Conservation (phyloP, 305 asterid species). For the Solanum hybrid region DNA sequence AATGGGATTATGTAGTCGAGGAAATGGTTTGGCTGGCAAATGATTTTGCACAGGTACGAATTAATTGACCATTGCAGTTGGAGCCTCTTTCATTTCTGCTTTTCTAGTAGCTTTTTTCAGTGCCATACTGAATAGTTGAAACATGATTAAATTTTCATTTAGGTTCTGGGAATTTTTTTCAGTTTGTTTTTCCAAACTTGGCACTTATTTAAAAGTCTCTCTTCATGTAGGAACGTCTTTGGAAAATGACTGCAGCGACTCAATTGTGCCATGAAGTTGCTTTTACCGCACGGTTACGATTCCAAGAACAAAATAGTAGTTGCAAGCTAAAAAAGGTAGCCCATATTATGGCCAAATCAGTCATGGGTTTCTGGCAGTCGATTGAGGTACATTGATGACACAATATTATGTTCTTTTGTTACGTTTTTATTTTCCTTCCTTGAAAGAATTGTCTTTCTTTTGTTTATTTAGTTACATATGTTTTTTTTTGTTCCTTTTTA, state of each 20-base stretch:
- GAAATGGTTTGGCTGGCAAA: constrained; percentile 99
- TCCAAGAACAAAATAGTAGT: constrained; percentile 27
- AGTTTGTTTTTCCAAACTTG: background rate
- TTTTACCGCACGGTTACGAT: constrained; percentile 33
- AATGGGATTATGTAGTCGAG: constrained; percentile 87
- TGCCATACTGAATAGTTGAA: background rate
- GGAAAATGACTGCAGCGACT: constrained; percentile 80
- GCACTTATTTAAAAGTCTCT: constrained; percentile 1
- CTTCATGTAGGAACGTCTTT: constrained; percentile 75
- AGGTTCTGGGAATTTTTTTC: background rate
- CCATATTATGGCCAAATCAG: constrained; percentile 56
- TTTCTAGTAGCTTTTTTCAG: background rate
- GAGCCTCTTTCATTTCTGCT: background rate
- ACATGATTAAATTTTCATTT: background rate
- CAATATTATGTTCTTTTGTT: background rate
- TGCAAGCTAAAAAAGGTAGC: constrained; percentile 56
- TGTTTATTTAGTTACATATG: background rate
- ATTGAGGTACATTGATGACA: constrained; percentile 39
- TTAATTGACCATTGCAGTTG: background rate
- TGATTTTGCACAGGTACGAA: constrained; percentile 93
- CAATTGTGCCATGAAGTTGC: constrained; percentile 56
- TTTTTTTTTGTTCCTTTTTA: background rate
- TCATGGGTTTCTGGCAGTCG: constrained; percentile 76
- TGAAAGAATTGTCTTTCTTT: background rate
- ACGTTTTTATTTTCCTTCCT: background rate